Base-by-base conservation (phyloP, 225 moss, liverwort and hornwort species). In the Bryum argenteum region DNA sequence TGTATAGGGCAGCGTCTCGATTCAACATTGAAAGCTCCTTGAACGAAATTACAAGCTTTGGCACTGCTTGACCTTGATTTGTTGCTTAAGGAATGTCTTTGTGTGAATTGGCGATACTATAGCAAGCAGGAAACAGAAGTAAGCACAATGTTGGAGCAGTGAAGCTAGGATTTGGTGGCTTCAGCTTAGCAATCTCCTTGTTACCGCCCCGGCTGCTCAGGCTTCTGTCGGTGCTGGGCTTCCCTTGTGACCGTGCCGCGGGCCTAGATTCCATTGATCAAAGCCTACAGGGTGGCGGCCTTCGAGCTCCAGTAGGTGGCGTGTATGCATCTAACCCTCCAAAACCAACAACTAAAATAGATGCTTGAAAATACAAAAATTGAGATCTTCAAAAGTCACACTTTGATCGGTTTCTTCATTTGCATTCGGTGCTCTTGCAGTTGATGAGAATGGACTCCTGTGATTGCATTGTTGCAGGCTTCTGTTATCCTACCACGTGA, bases 301-400 rank as follows among this genome's bases (percentile, higher is more conserved):
- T 96, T 72, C 93, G 96, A 76, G 88, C 96, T 79, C 91, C 96
- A 84, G 88, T 96, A 73, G 87, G 91, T 89, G 96, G 96, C 86
- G 79, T 96, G 96, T 93, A 89, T 78, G 93, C 79, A 76, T 79
- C 80, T 68, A 37, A 69, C 14, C 70, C 48, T 74, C 40, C 40
- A 58, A 39, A 44, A 33, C 47, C 37, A 47, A 33, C 33, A 33
- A 33, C 33, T 33, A 33, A 33, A n/a, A 33, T 33, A 33, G 33
- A 33, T 33, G 33, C 33, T 33, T 33, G 33, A 33, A 33, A 33
- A 2, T 2, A 33, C 5, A 6, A 33, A 4, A 33, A 33, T 33
- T 33, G 33, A 33, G 33, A n/a, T n/a, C n/a, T n/a, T 33, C 33
- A 33, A 33, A 33, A 33, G 0, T 33, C 33, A 33, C 33, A 11